Evolutionary conservation across 75 land plant species (phyloP).

Genomic region (Azolla pinnata): DNA sequence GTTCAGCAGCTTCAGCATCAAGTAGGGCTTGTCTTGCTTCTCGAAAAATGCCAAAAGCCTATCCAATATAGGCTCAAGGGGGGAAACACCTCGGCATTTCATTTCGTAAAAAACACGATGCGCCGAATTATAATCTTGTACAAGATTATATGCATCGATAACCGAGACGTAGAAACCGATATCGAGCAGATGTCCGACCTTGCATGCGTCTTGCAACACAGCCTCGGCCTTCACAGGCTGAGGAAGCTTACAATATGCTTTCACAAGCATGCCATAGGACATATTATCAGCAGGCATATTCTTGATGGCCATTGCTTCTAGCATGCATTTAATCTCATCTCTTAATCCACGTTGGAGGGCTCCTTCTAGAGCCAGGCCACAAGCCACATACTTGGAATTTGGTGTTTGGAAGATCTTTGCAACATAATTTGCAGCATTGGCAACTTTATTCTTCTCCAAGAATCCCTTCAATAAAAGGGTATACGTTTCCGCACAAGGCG

Average conservation of each 20-base stretch:
- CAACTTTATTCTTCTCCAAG: slow-evolving; percentile 1
- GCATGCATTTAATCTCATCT: neutral
- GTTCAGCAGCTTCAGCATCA: slow-evolving; percentile 1
- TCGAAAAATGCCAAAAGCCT: slow-evolving; percentile 1
- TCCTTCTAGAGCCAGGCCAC: neutral
- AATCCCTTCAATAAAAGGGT: neutral
- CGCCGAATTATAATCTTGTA: slow-evolving; percentile 3
- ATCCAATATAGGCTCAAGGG: slow-evolving; percentile 1
- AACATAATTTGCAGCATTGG: slow-evolving; percentile 3
- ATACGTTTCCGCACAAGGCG: neutral
- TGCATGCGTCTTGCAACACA: neutral
- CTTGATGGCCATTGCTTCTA: neutral
- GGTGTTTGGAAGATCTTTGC: neutral
- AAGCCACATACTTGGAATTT: neutral
- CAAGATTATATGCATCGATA: slow-evolving; percentile 1
- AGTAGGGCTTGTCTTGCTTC: neutral
- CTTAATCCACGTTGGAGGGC: neutral
- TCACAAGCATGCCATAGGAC: neutral
- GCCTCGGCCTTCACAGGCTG: slow-evolving; percentile 7
- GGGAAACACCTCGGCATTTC: neutral
- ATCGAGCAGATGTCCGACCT: slow-evolving; percentile 2
- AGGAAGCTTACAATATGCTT: slow-evolving; percentile 6
- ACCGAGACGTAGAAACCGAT: neutral
- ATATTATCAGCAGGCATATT: neutral
- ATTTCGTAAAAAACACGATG: slow-evolving; percentile 1